Evolutionary conservation across 768 basidiomycete species (phyloP).

Genomic region (Chiua virens): DNA sequence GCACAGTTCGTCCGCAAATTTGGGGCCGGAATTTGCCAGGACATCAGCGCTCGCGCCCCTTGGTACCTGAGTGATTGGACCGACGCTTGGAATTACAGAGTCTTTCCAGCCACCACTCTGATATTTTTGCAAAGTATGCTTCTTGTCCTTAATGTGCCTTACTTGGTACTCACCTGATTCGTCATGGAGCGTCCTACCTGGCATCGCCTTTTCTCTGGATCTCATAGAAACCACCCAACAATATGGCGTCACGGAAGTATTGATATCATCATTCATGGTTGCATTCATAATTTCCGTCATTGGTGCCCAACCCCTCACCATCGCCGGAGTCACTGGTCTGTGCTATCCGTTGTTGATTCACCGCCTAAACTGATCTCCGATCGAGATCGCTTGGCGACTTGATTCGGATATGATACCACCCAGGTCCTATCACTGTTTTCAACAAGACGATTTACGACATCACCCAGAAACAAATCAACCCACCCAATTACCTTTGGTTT

Average conservation of each 20-base stretch:
- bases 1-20: slow-evolving; percentile 28
- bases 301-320: slow-evolving; percentile 88
- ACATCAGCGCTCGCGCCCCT: slow-evolving; percentile 69
- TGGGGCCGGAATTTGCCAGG: slow-evolving; percentile 65
- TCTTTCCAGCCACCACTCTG: slow-evolving; percentile 81
- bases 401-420: too few relatives aligned
- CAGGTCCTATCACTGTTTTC: slow-evolving; percentile 89
- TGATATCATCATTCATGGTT: slow-evolving; percentile 84
- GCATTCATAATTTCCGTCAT: slow-evolving; percentile 85
- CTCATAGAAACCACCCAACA: slow-evolving; percentile 87
- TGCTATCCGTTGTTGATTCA: not conserved
- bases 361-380: not conserved
- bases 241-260: slow-evolving; percentile 88
- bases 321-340: slow-evolving; percentile 86
- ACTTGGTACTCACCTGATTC: not conserved
- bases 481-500: slow-evolving; percentile 81
- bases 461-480: slow-evolving; percentile 50
- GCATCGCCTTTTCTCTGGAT: slow-evolving; percentile 89
- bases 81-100: slow-evolving; percentile 90
- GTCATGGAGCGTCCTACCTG: slow-evolving; percentile 69
- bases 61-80: slow-evolving; percentile 88
- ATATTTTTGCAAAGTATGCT: slow-evolving; percentile 84
- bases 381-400: not conserved
- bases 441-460: slow-evolving; percentile 89
- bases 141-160: not conserved